Conservation (phyloP, 495 filamentous ascomycete species). For the Neurospora sp. region DNA sequence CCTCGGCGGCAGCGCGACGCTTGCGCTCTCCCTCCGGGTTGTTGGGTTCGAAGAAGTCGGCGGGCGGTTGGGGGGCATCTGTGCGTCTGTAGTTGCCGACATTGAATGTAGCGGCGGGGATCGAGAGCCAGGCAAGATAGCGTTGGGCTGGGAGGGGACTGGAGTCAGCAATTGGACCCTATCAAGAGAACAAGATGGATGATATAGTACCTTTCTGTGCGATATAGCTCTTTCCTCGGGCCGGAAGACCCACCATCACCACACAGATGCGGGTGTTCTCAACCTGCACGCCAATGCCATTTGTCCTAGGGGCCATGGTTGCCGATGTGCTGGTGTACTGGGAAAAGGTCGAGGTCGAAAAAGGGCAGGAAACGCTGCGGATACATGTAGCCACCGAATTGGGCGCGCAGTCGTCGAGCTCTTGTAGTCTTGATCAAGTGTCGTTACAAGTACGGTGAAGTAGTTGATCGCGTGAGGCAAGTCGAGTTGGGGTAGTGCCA, state of each 20-base stretch:
- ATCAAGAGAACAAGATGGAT: background rate
- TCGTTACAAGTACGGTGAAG: background rate
- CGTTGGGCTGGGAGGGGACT: slow-evolving; percentile 57
- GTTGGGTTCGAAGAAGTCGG: slow-evolving; percentile 83
- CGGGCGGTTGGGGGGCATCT: slow-evolving; percentile 73
- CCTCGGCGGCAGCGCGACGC: slow-evolving; percentile 76
- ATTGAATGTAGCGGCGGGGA: slow-evolving; percentile 89
- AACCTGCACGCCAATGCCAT: slow-evolving; percentile 52
- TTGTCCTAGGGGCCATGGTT: slow-evolving; percentile 36
- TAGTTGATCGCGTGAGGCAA: slow-evolving; percentile 22
- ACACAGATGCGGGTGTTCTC: slow-evolving; percentile 94
- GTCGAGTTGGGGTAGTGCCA: background rate
- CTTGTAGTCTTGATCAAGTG: background rate
- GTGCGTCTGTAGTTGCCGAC: slow-evolving; percentile 87
- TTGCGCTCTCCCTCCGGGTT: slow-evolving; percentile 87
- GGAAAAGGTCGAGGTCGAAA: background rate
- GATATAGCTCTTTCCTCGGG: slow-evolving; percentile 92
- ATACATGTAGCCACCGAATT: slow-evolving; percentile 23
- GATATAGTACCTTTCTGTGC: slow-evolving; percentile 76
- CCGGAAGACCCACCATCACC: slow-evolving; percentile 96
- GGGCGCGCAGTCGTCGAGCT: background rate
- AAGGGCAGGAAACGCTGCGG: slow-evolving; percentile 6
- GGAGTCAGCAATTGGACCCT: slow-evolving; percentile 9
- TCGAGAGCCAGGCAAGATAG: slow-evolving; percentile 92
- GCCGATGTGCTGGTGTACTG: slow-evolving; percentile 4